These are phyloP conservation scores for Pseudocercospora eumusae DNA, from an alignment of 2,329 filamentous ascomycete species.

Conservation along the genomic window DNA sequence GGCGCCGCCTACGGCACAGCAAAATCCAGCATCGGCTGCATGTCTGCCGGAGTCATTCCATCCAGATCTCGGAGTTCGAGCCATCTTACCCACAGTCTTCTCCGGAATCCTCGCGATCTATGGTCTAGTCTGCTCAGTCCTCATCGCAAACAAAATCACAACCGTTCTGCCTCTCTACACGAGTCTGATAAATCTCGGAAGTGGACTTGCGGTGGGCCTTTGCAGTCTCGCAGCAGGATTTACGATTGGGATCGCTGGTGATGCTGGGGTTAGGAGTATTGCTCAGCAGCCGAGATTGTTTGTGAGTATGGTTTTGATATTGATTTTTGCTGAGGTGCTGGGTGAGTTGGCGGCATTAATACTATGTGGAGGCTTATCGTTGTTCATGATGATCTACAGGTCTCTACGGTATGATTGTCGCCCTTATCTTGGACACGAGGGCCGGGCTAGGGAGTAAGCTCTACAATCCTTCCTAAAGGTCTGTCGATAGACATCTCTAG, in stretches of 20 bases:
- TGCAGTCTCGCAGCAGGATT: constrained; percentile 24
- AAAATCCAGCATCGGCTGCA: constrained; percentile 24
- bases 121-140: constrained; percentile 20
- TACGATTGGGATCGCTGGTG: constrained; percentile 24
- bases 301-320: constrained; percentile 23
- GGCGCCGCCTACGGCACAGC: constrained; percentile 27
- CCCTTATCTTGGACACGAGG: constrained; percentile 20
- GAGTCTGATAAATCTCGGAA: constrained; percentile 21
- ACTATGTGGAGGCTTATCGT: not conserved
- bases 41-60: constrained; percentile 21
- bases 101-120: constrained; percentile 26
- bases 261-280: constrained; percentile 20
- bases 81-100: constrained; percentile 22
- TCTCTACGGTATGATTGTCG: constrained; percentile 23
- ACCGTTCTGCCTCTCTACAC: constrained; percentile 20
- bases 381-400: constrained; percentile 17
- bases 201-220: constrained; percentile 20
- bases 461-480: not conserved
- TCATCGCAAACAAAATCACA: constrained; percentile 24
- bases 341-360: constrained; percentile 16
- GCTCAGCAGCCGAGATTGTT: constrained; percentile 21
- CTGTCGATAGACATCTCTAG: not conserved
- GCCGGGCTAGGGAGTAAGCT: constrained; percentile 9
- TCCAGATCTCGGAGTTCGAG: constrained; percentile 23
- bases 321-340: constrained; percentile 25